phyloP scores from a whole-genome alignment of 1,284 basidiomycete genomes.

The Bjerkandera adusta region DNA sequence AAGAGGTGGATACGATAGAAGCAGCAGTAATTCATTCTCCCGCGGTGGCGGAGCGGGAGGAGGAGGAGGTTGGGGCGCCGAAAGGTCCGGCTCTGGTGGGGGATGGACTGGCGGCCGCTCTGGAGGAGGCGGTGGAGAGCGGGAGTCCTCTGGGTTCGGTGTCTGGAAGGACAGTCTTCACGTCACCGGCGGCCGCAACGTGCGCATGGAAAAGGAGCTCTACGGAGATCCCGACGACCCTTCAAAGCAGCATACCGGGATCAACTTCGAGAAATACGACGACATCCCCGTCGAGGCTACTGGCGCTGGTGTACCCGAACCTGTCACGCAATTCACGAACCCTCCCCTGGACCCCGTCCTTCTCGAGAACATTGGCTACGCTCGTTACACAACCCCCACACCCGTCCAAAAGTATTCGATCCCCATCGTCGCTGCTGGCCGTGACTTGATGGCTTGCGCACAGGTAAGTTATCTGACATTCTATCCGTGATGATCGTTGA shows the following conservation, averaged over 20 bases:
- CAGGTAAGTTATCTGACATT: slow-evolving; percentile 53
- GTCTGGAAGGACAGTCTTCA: slow-evolving; percentile 91
- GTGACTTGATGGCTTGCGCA: slow-evolving; percentile 99
- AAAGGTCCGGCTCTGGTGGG: slow-evolving; percentile 35
- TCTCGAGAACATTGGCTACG: slow-evolving; percentile 91
- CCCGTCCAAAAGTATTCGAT: slow-evolving; percentile 99
- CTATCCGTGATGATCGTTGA: slow-evolving; percentile 20
- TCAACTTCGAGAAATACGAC: slow-evolving; percentile 99
- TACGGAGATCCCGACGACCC: slow-evolving; percentile 90
- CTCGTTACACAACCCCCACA: slow-evolving; percentile 93
- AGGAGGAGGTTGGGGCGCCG: slow-evolving; percentile 47
- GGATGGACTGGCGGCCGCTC: slow-evolving; percentile 32
- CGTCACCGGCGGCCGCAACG: slow-evolving; percentile 77
- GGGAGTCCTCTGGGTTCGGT: slow-evolving; percentile 69
- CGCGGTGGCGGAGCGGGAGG: slow-evolving; percentile 41
- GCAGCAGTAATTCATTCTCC: slow-evolving; percentile 31
- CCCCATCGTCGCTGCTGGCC: slow-evolving; percentile 88
- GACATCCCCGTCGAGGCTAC: slow-evolving; percentile 99
- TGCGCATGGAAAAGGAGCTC: slow-evolving; percentile 92
- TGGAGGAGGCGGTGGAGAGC: slow-evolving; percentile 42
- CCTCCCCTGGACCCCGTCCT: slow-evolving; percentile 93
- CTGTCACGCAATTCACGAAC: slow-evolving; percentile 83
- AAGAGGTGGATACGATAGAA: slow-evolving; percentile 48
- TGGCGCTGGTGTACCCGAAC: slow-evolving; percentile 93
- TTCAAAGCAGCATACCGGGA: slow-evolving; percentile 88